Evolutionary conservation across 768 basidiomycete species (phyloP).

Genomic region (Polyporus arcularius): DNA sequence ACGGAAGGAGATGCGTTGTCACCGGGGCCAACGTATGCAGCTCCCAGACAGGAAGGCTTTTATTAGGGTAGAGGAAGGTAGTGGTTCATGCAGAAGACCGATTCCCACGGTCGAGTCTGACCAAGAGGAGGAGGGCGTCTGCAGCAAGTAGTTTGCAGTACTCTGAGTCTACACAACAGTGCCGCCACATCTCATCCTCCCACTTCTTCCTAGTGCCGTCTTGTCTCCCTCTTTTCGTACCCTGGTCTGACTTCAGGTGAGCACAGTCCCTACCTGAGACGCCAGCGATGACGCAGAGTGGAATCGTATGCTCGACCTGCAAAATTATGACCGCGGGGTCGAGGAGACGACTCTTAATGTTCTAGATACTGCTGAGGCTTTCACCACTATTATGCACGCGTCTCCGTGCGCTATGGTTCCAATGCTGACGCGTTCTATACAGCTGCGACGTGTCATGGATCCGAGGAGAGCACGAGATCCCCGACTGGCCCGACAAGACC

Average conservation of each 20-base stretch:
- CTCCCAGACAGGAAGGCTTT: too few relatives aligned
- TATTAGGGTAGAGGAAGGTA: too few relatives aligned
- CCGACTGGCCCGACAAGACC: constrained; percentile 70
- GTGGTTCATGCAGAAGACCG: too few relatives aligned
- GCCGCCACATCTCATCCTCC: too few relatives aligned
- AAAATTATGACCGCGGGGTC: constrained; percentile 49
- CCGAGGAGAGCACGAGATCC: constrained; percentile 81
- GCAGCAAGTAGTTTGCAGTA: too few relatives aligned
- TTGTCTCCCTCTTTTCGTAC: not conserved
- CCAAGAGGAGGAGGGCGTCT: too few relatives aligned
- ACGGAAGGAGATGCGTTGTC: too few relatives aligned
- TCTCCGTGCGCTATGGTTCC: not conserved
- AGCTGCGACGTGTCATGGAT: constrained; percentile 52
- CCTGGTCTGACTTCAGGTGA: not conserved
- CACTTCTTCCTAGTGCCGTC: too few relatives aligned
- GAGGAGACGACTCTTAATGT: constrained; percentile 75
- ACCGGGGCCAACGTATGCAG: too few relatives aligned
- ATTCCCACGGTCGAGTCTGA: too few relatives aligned
- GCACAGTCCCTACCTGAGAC: not conserved
- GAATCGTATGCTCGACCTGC: constrained; percentile 76
- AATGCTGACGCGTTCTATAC: constrained; percentile 1
- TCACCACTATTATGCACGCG: constrained; percentile 1
- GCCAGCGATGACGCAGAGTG: constrained; percentile 87
- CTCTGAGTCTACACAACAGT: too few relatives aligned
- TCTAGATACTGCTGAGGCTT: constrained; percentile 92